Base-by-base conservation (phyloP, 257 asterid genomes). In the Orobanche coerulescens region DNA sequence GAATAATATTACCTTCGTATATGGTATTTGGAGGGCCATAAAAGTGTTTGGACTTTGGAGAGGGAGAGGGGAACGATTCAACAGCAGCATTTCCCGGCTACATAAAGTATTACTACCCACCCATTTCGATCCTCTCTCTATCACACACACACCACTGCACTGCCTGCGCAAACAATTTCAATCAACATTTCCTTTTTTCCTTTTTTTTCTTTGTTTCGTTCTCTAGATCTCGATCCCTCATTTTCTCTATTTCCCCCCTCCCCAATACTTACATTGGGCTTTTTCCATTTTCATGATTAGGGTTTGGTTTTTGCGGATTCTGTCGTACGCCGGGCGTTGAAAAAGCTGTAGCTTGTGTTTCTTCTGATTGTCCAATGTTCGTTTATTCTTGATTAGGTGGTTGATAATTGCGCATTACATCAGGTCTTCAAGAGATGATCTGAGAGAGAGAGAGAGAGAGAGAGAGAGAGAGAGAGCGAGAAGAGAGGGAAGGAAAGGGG, bases 341-440 rank as follows among this genome's bases (percentile, higher is more conserved):
- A 61, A 22, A 65, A 24, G 22, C 14, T 48, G 62, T 19, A 6
- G 23, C 5, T 15, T 13, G 56, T 33, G 28, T 4, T 23, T 24
- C 8, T 18, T 65, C 20, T 55, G 30, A 24, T 68, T 26, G 20
- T 62, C 48, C 58, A 4, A 36, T 58, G 36, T 11, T 58, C 61
- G 11, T 33, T 67, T 42, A 48, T 67, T 72, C 34, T 61, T 67
- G 59, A 73, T 67, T 62, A 48, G 46, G 67, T 71, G 64, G 28
- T 26, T 61, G 49, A 28, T 36, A 14, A 55, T 36, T 65, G 65
- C 37, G 57, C 60, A 48, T 53, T 57, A 73, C 66, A 44, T 73
- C 74, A 79, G 84, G 81, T 76, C 81, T 79, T 79, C 79, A 48
- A 15, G 59, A 59, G 82, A 79, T 75, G 84, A 76, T 76, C 84